phyloP scores from a whole-genome alignment of 805 yeast species.

The Lachancea fermentati region DNA sequence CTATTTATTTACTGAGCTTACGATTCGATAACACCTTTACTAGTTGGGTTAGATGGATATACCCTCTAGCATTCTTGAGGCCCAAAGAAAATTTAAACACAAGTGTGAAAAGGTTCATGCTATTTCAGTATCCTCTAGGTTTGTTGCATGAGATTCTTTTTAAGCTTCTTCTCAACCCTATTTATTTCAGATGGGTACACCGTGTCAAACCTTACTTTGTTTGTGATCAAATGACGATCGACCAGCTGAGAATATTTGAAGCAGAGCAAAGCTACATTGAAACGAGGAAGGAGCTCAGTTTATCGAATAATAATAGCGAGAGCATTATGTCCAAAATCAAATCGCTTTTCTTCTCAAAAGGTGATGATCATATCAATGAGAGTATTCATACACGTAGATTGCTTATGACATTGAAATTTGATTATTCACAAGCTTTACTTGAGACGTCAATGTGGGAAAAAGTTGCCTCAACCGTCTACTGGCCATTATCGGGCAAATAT shows the following conservation, averaged over 20 bases:
- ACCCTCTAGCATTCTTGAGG: constrained; percentile 5
- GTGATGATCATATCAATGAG: neutral
- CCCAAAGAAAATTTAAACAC: constrained; percentile 4
- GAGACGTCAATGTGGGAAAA: constrained; percentile 7
- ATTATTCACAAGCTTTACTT: constrained; percentile 7
- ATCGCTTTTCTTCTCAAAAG: neutral
- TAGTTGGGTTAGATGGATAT: constrained; percentile 7
- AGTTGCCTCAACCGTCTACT: constrained; percentile 3
- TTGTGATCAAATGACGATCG: constrained; percentile 6
- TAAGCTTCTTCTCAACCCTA: constrained; percentile 4
- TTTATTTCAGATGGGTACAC: constrained; percentile 10
- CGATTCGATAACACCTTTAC: constrained; percentile 2
- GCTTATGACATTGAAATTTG: constrained; percentile 2
- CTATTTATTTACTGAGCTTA: constrained; percentile 7
- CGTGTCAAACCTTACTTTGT: constrained; percentile 7
- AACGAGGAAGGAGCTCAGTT: neutral
- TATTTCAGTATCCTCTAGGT: constrained; percentile 6
- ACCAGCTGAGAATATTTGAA: constrained; percentile 6
- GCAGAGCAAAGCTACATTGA: constrained; percentile 7
- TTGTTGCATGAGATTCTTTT: constrained; percentile 3
- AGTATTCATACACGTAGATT: constrained; percentile 1
- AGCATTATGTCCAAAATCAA: constrained; percentile 1
- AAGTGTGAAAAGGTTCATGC: constrained; percentile 6
- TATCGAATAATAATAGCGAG: neutral
- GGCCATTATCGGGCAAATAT: constrained; percentile 8